Evolutionary conservation across 345 rosid genomes (phyloP), one percentile per base, ranked within the genome.

Genomic region (Eucalyptus viminalis): DNA sequence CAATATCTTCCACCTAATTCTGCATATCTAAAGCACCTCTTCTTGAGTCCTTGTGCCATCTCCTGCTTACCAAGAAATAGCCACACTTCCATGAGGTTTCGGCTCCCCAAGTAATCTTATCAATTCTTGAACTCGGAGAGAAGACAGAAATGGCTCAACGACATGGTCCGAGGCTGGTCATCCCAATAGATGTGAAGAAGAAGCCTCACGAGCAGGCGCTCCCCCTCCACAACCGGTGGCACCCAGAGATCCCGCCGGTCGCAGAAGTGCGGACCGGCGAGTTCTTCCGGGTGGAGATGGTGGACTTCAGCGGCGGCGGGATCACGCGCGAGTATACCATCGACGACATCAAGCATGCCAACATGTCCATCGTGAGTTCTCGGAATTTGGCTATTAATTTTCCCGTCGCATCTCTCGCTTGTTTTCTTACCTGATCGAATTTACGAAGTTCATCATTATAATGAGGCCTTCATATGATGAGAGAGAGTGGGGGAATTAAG

Each of bases 141-240:
- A 76, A 76, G 83, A 76, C 83, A 22, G 47, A 1, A 86, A 96
- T 96, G 97, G 95, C 95, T 91, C 95, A 95, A 14, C 95, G 94
- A 14, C 76, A 92, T 54, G 92, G 93, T 89, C 94, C 97, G 87
- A 93, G 92, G 92, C 62, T 91, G 44, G 95, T 94, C 29, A 91
- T 96, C 88, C 92, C 95, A 76, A 88, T 95, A 81, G 99, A 97
- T 88, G 69, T 95, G 91, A 94, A 93, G 92, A 95, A 93, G 94
- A 93, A 94, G 88, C 97, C 97, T 91, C 92, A 94, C 94, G 90
- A 95, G 89, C 99, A 95, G 87, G 69, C 72, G 76, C 91, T 89
- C n/a, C 94, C 97, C 16, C 94, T 96, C 27, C 99, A 96, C 92
- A 76, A 76, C 83, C 95, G 97, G 87, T 96, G 99, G 98, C 99